Base-by-base conservation (phyloP, 495 filamentous ascomycete genomes). In the Penicillium desertorum region DNA sequence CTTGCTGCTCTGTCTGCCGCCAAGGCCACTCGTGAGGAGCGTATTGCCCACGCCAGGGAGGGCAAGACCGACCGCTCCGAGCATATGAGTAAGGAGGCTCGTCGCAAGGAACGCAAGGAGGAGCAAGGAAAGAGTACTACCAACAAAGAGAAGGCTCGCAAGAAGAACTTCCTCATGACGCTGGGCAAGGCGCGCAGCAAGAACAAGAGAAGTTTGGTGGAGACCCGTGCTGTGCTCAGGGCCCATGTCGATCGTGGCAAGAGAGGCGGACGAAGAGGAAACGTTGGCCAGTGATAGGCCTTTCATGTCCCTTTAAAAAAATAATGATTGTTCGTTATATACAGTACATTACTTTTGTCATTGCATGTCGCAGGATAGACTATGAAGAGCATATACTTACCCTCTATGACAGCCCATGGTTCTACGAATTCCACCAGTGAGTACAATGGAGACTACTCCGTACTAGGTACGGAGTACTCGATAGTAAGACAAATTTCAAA, bases 141-240 rank as follows among this genome's bases (percentile, higher is more conserved):
- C 63, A 99, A 99, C 76, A 90, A 89, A 80, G 95, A 99, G 80
- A 99, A 99, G 82, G 86, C 88, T 27, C 79, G 93, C 50, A 88
- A 86, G 79, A 98, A 99, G 86, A 98, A 98, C 71, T 95, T 98
- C 72, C 68, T 98, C 65, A 99, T 99, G 95, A 96, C 92, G 29
- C 71, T 98, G 37, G 90, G 92, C 46, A 98, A 98, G 79, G 93
- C 94, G 3, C 90, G 90, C 76, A 82, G 79, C 46, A 98, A 97
- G 79, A 86, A 89, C 68, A 97, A 96, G 86, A 81, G 90, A 63
- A 96, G 90, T 84, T 78, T 98, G 67, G 81, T 87, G 41, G 87
- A 96, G 65, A 91, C 86, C 44, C 82, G 83, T 61, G 88, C 85
- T 70, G 81, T 89, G 50, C 64, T 98, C 62, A 90, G 83, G 72